These are phyloP conservation scores for Phytophthora meadii DNA, from an alignment of 352 stramenopile genomes.

Conservation along the genomic window DNA sequence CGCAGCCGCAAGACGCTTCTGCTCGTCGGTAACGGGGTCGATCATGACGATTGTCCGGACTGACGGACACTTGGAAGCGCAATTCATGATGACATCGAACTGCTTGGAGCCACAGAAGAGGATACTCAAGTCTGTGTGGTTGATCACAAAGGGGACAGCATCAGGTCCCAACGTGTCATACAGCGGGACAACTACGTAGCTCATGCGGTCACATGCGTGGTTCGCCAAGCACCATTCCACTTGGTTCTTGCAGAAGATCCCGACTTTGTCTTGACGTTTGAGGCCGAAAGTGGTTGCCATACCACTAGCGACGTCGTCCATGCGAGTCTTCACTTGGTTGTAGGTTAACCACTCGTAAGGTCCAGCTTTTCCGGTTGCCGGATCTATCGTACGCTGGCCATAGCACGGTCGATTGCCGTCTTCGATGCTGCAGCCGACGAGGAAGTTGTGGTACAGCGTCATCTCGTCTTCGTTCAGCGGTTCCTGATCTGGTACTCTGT, in stretches of 20 bases:
- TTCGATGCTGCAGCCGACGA: slow-evolving; percentile 27
- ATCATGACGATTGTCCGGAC: slow-evolving; percentile 46
- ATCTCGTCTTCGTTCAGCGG: slow-evolving; percentile 24
- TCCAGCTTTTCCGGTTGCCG: slow-evolving; percentile 26
- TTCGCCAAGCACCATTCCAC: slow-evolving; percentile 53
- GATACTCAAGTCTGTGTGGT: slow-evolving; percentile 59
- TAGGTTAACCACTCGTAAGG: slow-evolving; percentile 54
- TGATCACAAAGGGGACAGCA: slow-evolving; percentile 56
- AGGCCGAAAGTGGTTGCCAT: slow-evolving; percentile 23
- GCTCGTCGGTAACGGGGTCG: slow-evolving; percentile 35
- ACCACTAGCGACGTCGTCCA: slow-evolving; percentile 32
- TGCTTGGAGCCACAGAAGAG: slow-evolving; percentile 54
- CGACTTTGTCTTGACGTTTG: slow-evolving; percentile 45
- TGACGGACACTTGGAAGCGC: slow-evolving; percentile 36
- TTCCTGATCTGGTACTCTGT: slow-evolving; percentile 22
- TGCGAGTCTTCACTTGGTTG: slow-evolving; percentile 35
- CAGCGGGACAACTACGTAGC: slow-evolving; percentile 55
- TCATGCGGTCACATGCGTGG: slow-evolving; percentile 55
- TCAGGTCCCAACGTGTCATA: slow-evolving; percentile 66
- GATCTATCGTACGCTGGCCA: slow-evolving; percentile 31
- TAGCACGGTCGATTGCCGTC: slow-evolving; percentile 33
- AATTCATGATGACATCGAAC: slow-evolving; percentile 50
- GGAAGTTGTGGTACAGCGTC: slow-evolving; percentile 46
- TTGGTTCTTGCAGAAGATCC: slow-evolving; percentile 59
- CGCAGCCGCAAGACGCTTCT: slow-evolving; percentile 26